A percentile compares a stretch with the other conserved stretches of the same genome.
Conservation (phyloP, 108 stramenopile genomes). For the Parmales sp. region DNA sequence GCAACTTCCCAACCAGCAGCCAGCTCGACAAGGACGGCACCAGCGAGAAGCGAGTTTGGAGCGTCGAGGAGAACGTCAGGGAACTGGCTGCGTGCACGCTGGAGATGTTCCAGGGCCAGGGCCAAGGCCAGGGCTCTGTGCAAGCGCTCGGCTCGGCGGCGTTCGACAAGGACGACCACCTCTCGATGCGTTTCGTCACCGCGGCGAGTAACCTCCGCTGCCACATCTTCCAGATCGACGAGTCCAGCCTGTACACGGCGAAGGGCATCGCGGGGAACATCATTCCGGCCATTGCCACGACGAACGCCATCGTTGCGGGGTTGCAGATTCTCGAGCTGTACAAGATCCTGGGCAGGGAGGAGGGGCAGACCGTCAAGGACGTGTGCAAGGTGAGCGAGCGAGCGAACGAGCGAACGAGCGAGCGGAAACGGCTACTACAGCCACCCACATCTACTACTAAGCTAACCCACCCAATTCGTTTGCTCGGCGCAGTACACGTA, state of each 20-base stretch:
- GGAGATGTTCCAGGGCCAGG: constrained; percentile 35
- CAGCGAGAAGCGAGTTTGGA: constrained; percentile 29
- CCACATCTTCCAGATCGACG: constrained; percentile 72
- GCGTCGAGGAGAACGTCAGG: constrained; percentile 38
- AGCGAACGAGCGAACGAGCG: no score
- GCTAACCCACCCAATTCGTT: no score
- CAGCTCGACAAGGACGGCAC: constrained; percentile 32
- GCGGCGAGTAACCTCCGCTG: constrained; percentile 84
- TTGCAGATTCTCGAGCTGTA: constrained; percentile 68
- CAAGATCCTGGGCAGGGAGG: constrained; percentile 37
- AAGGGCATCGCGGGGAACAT: constrained; percentile 99
- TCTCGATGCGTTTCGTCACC: constrained; percentile 91
- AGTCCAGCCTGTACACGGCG: constrained; percentile 70
- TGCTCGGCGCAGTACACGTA: no score
- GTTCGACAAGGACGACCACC: constrained; percentile 88
- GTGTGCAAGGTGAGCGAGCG: no score
- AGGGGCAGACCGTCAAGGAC: constrained; percentile 29
- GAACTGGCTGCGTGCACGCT: constrained; percentile 38
- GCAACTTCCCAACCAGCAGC: background rate
- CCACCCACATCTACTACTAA: no score
- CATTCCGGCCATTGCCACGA: constrained; percentile 98
- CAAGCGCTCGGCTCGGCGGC: constrained; percentile 12
- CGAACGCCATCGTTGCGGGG: constrained; percentile 97
- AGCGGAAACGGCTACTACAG: no score
- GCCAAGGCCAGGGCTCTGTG: constrained; percentile 31